Percentiles rank a stretch among this genome's conserved stretches.
These are phyloP conservation scores for Ambrosiella xylebori DNA, from an alignment of 2,329 filamentous ascomycete species.

Conservation along the genomic window DNA sequence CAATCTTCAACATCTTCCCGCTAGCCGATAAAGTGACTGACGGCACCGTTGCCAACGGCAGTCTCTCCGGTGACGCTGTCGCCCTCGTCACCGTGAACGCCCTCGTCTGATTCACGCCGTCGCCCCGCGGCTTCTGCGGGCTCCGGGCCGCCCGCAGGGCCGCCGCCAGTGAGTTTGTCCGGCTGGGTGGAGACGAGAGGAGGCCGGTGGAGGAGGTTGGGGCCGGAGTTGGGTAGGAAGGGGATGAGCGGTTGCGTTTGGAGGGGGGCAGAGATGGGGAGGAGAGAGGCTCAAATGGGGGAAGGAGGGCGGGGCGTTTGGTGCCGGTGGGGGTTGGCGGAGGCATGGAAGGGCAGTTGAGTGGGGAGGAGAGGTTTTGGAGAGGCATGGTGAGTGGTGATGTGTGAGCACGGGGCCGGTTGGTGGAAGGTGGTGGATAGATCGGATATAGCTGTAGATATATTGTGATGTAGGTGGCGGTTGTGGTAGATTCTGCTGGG, in stretches of 20 bases:
- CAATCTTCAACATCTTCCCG: conserved; percentile 79
- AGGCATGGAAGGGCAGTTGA: neutral
- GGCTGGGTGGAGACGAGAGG: conserved; percentile 68
- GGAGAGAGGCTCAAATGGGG: conserved; percentile 65
- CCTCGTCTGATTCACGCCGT: neutral
- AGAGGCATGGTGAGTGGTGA: neutral
- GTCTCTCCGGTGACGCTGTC: conserved; percentile 38
- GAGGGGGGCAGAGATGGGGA: conserved; percentile 52
- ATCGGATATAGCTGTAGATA: too few relatives aligned
- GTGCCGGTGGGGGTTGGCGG: conserved; percentile 24
- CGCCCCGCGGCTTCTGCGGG: conserved; percentile 19
- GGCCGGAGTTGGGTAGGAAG: conserved; percentile 74
- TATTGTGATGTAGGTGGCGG: too few relatives aligned
- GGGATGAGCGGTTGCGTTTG: conserved; percentile 37
- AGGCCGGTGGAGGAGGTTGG: conserved; percentile 90
- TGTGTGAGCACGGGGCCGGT: too few relatives aligned
- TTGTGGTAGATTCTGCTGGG: too few relatives aligned
- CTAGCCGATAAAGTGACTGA: conserved; percentile 59
- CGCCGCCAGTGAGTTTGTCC: conserved; percentile 23
- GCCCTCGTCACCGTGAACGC: conserved; percentile 28
- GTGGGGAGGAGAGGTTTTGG: neutral
- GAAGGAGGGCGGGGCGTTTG: conserved; percentile 52
- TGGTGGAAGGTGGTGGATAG: too few relatives aligned
- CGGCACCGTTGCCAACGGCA: conserved; percentile 70
- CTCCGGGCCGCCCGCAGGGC: conserved; percentile 17